A percentile compares a stretch with the other conserved stretches of the same genome.
Evolutionary conservation across 129 eudicot genomes (phyloP).

Genomic region (Apium graveolens): DNA sequence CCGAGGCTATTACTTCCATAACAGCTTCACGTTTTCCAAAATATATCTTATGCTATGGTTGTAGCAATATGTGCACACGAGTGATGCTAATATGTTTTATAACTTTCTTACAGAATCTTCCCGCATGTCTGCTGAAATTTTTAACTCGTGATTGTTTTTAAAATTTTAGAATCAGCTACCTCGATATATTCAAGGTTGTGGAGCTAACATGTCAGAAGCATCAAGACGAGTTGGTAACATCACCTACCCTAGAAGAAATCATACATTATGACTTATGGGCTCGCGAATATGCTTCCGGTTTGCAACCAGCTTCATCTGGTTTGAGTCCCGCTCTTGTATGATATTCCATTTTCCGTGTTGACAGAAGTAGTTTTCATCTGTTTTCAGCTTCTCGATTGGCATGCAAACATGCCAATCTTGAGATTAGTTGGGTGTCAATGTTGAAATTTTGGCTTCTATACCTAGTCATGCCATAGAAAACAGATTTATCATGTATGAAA

Average conservation of each 20-base stretch:
- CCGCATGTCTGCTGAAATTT: not conserved
- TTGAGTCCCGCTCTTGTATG: slow-evolving; percentile 64
- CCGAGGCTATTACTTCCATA: not conserved
- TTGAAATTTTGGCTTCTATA: not conserved
- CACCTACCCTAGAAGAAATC: slow-evolving; percentile 92
- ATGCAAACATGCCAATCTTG: not conserved
- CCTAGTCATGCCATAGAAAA: slow-evolving; percentile 5
- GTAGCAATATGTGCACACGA: not conserved
- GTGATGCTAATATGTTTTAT: not conserved
- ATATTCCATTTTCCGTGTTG: slow-evolving; percentile 8
- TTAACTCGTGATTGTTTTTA: not conserved
- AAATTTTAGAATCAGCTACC: slow-evolving; percentile 25
- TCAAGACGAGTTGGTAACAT: slow-evolving; percentile 61
- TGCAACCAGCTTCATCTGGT: slow-evolving; percentile 46
- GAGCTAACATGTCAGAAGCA: slow-evolving; percentile 94
- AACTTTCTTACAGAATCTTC: not conserved
- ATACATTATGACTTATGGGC: slow-evolving; percentile 96
- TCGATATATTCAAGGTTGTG: slow-evolving; percentile 91
- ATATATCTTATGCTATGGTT: not conserved
- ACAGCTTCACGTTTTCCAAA: not conserved
- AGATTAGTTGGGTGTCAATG: not conserved
- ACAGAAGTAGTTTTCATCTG: not conserved
- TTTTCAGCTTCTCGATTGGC: not conserved
- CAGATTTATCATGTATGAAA: slow-evolving; percentile 6
- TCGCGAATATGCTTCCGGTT: slow-evolving; percentile 66